These are phyloP conservation scores for Calocybe indica DNA, from an alignment of 768 basidiomycete species.

Conservation along the genomic window DNA sequence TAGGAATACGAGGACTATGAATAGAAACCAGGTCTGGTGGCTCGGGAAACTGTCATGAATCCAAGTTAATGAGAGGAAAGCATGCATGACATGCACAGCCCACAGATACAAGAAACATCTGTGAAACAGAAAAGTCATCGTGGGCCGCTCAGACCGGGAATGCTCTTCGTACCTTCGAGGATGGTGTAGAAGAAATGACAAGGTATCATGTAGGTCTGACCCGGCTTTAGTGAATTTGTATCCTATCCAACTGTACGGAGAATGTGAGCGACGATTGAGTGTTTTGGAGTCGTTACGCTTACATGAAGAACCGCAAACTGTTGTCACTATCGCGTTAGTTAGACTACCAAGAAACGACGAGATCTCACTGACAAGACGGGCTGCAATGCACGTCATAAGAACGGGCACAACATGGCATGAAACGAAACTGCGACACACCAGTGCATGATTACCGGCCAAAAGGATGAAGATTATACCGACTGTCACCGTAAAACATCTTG, in stretches of 20 bases:
- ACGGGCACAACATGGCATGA: not conserved
- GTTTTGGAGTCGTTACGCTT: conserved; percentile 10
- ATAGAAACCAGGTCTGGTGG: conserved; percentile 72
- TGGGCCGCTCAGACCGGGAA: not conserved
- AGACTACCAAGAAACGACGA: not conserved
- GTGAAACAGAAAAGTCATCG: not conserved
- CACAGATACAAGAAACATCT: conserved; percentile 63
- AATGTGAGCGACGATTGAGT: not conserved
- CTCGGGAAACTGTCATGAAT: conserved; percentile 47
- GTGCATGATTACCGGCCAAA: conserved; percentile 71
- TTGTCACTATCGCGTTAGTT: not conserved
- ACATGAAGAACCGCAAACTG: conserved; percentile 63
- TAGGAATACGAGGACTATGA: conserved; percentile 46
- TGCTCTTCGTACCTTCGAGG: conserved; percentile 49
- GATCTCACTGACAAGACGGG: conserved; percentile 50
- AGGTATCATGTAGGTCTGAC: conserved; percentile 44
- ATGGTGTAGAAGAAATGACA: conserved; percentile 74
- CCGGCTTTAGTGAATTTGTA: conserved; percentile 41
- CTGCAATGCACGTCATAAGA: conserved; percentile 20
- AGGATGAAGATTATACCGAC: conserved; percentile 56
- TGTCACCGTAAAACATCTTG: conserved; percentile 9
- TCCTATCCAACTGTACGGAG: conserved; percentile 48
- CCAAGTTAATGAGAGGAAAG: not conserved
- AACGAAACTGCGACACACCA: conserved; percentile 36
- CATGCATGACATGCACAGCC: conserved; percentile 5